phyloP scores from a whole-genome alignment of 2,329 filamentous ascomycete genomes.

The Fusarium udum region DNA sequence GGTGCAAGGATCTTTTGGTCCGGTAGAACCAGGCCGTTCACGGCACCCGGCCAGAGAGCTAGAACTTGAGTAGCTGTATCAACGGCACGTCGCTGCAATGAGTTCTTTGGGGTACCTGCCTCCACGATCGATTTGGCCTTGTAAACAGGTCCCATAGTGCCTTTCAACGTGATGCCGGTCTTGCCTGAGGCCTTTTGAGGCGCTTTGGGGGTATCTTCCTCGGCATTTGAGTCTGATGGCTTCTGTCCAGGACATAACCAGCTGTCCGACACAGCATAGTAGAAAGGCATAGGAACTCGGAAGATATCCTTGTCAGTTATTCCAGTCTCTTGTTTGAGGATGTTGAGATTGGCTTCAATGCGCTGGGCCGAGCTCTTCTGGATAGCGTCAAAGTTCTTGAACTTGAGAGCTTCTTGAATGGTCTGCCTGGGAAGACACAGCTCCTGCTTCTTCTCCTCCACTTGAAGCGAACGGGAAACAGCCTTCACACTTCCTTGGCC shows the following conservation, averaged over 20 bases:
- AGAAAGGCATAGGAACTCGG: constrained; percentile 33
- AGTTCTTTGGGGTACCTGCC: background rate
- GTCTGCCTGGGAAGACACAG: constrained; percentile 18
- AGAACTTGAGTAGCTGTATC: background rate
- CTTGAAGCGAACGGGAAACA: constrained; percentile 10
- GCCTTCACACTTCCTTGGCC: constrained; percentile 32
- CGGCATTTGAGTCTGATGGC: background rate
- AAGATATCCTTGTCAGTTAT: constrained; percentile 37
- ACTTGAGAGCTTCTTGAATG: constrained; percentile 29
- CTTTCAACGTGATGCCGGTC: background rate
- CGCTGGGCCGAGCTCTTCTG: constrained; percentile 22
- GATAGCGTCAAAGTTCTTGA: constrained; percentile 1
- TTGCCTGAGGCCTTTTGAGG: background rate
- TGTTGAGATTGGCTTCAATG: constrained; percentile 38
- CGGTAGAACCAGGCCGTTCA: constrained; percentile 39
- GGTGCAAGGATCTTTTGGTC: constrained; percentile 25
- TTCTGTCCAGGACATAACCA: background rate
- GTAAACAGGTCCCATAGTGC: background rate
- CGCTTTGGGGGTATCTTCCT: background rate
- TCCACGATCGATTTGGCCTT: constrained; percentile 27
- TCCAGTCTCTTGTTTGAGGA: constrained; percentile 39
- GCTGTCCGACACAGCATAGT: background rate
- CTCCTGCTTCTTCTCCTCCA: background rate
- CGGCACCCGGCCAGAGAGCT: constrained; percentile 21
- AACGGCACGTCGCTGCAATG: background rate